Percentiles rank a stretch among this genome's conserved stretches.
phyloP scores from a whole-genome alignment of 1,284 basidiomycete genomes.

The Irpex sp. region DNA sequence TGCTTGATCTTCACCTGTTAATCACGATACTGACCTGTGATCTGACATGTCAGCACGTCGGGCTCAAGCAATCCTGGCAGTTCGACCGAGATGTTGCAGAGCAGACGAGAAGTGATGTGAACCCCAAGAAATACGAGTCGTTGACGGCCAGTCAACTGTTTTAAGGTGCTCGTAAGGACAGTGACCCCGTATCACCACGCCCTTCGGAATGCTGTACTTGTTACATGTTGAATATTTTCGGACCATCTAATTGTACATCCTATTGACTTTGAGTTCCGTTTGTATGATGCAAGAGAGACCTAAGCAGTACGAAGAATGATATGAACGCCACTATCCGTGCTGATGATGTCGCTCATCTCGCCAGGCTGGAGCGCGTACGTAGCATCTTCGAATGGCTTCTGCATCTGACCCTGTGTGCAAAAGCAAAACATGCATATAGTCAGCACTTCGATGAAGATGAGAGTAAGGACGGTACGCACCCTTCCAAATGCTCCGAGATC shows the following conservation, averaged over 20 bases:
- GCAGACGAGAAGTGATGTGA: conserved; percentile 14
- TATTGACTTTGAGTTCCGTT: not conserved
- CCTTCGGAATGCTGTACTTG: too few species aligned
- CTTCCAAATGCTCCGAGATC: conserved; percentile 86
- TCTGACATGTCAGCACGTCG: conserved; percentile 14
- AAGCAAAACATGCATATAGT: not conserved
- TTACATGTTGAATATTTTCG: not conserved
- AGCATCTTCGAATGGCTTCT: conserved; percentile 95
- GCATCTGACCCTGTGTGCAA: conserved; percentile 76
- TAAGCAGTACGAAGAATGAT: conserved; percentile 87
- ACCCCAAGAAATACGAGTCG: conserved; percentile 21
- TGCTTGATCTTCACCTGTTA: not conserved
- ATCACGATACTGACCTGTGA: not conserved
- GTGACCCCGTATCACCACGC: too few species aligned
- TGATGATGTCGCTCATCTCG: conserved; percentile 83
- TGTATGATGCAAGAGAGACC: conserved; percentile 11
- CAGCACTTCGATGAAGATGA: too few species aligned
- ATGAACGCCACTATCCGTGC: conserved; percentile 96
- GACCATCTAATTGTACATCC: not conserved
- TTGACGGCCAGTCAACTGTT: conserved; percentile 18
- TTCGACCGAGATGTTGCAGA: conserved; percentile 20
- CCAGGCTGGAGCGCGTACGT: conserved; percentile 81
- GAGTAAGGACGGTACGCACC: conserved; percentile 12
- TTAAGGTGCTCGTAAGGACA: not conserved
- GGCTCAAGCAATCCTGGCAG: conserved; percentile 19